These are phyloP conservation scores for Pyrenula massariospora DNA, from an alignment of 495 filamentous ascomycete genomes.

Conservation along the genomic window DNA sequence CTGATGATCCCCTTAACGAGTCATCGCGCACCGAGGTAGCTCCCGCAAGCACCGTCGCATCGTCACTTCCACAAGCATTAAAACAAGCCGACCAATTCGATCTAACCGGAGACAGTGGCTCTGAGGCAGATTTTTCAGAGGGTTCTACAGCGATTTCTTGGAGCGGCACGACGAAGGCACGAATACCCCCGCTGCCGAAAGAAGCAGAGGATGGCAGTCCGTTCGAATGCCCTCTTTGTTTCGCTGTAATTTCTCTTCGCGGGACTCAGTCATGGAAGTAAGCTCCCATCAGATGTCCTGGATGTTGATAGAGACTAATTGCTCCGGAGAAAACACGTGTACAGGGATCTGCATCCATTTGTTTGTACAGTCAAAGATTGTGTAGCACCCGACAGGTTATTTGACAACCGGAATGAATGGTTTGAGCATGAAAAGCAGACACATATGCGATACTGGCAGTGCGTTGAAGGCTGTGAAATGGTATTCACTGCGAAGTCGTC, in stretches of 20 bases:
- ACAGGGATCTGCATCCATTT: conserved; percentile 10
- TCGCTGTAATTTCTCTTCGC: conserved; percentile 8
- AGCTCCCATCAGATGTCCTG: background rate
- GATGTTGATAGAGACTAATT: background rate
- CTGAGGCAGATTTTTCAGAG: conserved; percentile 5
- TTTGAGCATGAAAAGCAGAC: conserved; percentile 8
- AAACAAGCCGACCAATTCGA: background rate
- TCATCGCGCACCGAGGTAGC: background rate
- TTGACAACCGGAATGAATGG: conserved; percentile 8
- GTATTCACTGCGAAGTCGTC: background rate
- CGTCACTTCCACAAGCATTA: background rate
- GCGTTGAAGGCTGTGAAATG: background rate
- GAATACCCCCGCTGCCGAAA: conserved; percentile 7
- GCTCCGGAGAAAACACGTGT: conserved; percentile 9
- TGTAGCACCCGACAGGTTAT: conserved; percentile 10
- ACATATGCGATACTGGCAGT: conserved; percentile 6
- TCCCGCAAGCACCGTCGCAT: background rate
- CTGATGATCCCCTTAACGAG: background rate
- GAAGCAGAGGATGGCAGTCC: conserved; percentile 6
- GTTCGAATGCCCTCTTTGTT: conserved; percentile 13
- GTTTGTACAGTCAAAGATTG: conserved; percentile 8
- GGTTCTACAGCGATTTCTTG: conserved; percentile 7
- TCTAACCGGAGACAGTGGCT: background rate
- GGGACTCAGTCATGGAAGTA: background rate
- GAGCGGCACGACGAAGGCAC: conserved; percentile 2